Evolutionary conservation across 1,139 yeast species (phyloP), one percentile per base, ranked within the genome.

Genomic region (Dujonia santamariae): DNA sequence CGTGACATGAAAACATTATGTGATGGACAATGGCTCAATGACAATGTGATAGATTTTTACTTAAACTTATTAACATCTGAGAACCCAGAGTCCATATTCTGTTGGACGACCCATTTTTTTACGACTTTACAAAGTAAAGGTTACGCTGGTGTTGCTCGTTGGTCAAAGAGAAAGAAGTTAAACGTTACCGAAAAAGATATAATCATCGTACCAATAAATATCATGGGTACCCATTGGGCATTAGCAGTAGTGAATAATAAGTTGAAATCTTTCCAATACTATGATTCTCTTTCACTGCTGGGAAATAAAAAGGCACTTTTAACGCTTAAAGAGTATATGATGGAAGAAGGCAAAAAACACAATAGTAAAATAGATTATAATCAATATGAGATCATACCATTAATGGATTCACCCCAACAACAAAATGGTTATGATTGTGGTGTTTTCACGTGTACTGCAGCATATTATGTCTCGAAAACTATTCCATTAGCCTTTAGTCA

Each of bases 391-490:
- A 54, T 59, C 28, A 44, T 49, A 26, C 63, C 62, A 2, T 61
- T 51, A 36, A 57, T 66, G 24, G 63, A 68, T 18, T 76, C 90
- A 24, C 98, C 98, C 0, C 87, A 82, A 46, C 99, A 94, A 55
- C 66, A 72, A 21, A 94, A 94, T 53, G 97, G 97, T 0, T 85
- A 58, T 45, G 99, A 94, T 55, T 94, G 99, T 61, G 99, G 99
- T 1, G 95, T 92, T 1, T 92, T 90, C 51, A 77, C 95, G 7
- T 85, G 97, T 56, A 76, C 87, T 37, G 83, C 84, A 39, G 86
- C 87, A 1, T 74, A 78, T 35, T 80, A 72, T 32, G 49, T 85
- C 30, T 65, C 86, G 13, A 54, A 75, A 36, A 61, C 62, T 8
- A 53, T 58, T 23, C 63, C 65, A 0, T 60, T 85, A 31, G 54